phyloP scores from a whole-genome alignment of 257 asterid species.

The Solanum microdontum region DNA sequence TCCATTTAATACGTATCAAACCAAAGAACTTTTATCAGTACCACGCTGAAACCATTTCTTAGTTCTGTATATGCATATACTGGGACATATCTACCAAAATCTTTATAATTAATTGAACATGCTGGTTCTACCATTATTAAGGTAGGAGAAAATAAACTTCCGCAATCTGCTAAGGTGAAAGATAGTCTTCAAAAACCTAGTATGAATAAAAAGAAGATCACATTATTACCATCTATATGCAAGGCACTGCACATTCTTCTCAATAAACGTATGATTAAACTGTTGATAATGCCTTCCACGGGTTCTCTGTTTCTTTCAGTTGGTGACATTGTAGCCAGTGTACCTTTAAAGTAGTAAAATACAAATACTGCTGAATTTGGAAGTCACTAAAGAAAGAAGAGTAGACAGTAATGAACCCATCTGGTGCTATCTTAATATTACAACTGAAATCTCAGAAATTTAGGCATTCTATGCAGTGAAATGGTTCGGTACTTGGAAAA shows the following conservation, averaged over 20 bases:
- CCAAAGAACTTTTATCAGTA: neutral
- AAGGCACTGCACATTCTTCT: conserved; percentile 55
- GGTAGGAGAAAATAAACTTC: neutral
- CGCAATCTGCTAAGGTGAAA: neutral
- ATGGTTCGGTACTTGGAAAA: neutral
- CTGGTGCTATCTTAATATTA: neutral
- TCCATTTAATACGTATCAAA: neutral
- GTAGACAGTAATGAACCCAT: neutral
- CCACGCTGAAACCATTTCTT: neutral
- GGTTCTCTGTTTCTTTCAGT: conserved; percentile 28
- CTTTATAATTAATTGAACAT: neutral
- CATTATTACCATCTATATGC: conserved; percentile 48
- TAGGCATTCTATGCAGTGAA: neutral
- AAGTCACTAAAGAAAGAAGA: neutral
- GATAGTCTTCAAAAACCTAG: neutral
- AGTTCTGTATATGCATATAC: neutral
- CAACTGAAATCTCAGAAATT: neutral
- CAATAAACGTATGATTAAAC: conserved; percentile 59
- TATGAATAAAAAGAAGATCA: neutral
- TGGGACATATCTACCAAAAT: neutral
- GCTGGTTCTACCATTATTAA: neutral
- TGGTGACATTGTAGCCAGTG: conserved; percentile 36
- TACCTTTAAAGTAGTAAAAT: conserved; percentile 34
- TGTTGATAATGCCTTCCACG: conserved; percentile 53
- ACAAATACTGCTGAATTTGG: neutral